phyloP scores from a whole-genome alignment of 345 rosid genomes.

The Aquilaria sinensis region DNA sequence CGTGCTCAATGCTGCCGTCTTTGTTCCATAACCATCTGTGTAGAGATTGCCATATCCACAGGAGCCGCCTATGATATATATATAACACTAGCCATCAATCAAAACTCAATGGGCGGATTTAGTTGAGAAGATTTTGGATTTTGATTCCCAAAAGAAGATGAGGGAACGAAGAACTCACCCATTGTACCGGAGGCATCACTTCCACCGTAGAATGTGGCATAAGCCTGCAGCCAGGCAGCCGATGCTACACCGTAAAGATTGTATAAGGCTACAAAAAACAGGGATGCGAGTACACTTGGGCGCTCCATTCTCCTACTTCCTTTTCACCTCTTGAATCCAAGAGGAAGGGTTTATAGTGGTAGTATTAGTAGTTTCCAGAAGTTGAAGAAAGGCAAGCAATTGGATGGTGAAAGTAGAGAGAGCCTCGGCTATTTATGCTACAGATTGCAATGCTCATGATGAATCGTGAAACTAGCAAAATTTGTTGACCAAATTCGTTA shows the following conservation, averaged over 20 bases:
- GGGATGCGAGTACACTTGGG: constrained; percentile 11
- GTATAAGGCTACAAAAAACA: constrained; percentile 23
- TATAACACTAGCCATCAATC: background rate
- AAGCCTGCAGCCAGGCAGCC: constrained; percentile 42
- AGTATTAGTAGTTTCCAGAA: constrained; percentile 14
- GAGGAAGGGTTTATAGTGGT: background rate
- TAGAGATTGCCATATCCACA: constrained; percentile 74
- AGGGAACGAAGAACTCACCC: constrained; percentile 28
- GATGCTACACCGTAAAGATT: constrained; percentile 20
- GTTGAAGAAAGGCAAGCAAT: constrained; percentile 20
- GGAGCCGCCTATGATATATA: constrained; percentile 54
- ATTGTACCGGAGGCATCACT: constrained; percentile 59
- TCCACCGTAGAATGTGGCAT: constrained; percentile 64
- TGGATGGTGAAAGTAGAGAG: constrained; percentile 11
- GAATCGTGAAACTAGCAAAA: too few relatives aligned
- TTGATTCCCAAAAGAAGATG: background rate
- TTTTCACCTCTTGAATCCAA: constrained; percentile 2
- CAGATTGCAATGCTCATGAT: too few relatives aligned
- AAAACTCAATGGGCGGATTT: background rate
- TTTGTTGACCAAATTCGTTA: too few relatives aligned
- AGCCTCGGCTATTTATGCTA: too few relatives aligned
- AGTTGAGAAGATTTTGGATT: constrained; percentile 2
- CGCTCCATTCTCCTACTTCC: constrained; percentile 21
- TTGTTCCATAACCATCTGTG: constrained; percentile 60
- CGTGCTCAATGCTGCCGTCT: constrained; percentile 62